Evolutionary conservation across 179 eudicot species (phyloP).

Genomic region (Actinidia chinensis): DNA sequence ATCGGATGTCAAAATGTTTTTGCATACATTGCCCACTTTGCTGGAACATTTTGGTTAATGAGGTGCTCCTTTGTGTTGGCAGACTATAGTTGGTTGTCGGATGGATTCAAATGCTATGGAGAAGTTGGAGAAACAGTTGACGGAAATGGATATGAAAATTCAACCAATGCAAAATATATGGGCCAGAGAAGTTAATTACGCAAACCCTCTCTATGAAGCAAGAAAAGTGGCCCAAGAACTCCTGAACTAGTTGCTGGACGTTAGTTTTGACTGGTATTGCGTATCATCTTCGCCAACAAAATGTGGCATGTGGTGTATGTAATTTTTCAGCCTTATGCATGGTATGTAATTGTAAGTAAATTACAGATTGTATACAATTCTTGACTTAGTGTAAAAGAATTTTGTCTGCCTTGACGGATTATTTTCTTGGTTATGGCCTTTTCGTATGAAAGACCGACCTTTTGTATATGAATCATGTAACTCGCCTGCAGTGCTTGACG

Average conservation of each 20-base stretch:
- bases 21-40: neutral
- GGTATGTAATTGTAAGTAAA: neutral
- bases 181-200: constrained; percentile 53
- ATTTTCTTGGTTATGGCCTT: neutral
- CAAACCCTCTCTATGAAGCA: constrained; percentile 58
- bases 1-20: neutral
- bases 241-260: constrained; percentile 15
- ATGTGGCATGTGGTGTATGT: neutral
- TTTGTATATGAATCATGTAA: neutral
- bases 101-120: constrained; percentile 50
- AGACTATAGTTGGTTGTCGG: constrained; percentile 54
- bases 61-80: constrained; percentile 23
- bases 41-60: neutral
- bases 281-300: neutral
- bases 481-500: neutral
- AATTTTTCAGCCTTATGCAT: neutral
- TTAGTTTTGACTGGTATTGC: neutral
- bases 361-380: neutral
- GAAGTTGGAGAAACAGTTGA: constrained; percentile 46
- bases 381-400: neutral
- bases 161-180: constrained; percentile 62
- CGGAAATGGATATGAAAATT: constrained; percentile 49
- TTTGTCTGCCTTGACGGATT: neutral
- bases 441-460: neutral
- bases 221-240: constrained; percentile 53